Conservation (phyloP, 139 green algal species). For the Penium margaritaceum region DNA sequence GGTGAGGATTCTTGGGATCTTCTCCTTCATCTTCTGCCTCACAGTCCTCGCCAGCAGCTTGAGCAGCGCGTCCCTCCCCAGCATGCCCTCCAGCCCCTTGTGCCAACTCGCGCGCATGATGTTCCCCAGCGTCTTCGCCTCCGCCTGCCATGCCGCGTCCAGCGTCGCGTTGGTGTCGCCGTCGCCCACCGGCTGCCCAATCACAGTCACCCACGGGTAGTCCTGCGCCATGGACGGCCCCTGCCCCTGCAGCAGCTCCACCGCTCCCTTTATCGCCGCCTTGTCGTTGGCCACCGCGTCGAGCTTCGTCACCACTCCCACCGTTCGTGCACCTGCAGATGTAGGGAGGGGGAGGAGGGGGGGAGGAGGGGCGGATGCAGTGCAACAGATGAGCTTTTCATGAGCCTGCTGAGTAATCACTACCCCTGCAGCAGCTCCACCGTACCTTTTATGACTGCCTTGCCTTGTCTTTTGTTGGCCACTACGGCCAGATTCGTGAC, state of each 20-base stretch:
- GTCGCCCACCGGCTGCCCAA: constrained; percentile 23
- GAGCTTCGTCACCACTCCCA: constrained; percentile 30
- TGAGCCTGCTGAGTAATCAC: constrained; percentile 7
- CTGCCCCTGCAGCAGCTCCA: constrained; percentile 17
- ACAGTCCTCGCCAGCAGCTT: constrained; percentile 7
- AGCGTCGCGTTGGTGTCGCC: not conserved
- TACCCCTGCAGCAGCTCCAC: constrained; percentile 8
- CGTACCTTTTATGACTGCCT: not conserved
- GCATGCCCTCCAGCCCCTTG: not conserved
- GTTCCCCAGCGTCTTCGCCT: not conserved
- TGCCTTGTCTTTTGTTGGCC: too few species aligned
- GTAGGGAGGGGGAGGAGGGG: too few species aligned
- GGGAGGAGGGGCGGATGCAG: not conserved
- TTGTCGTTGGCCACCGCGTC: constrained; percentile 15
- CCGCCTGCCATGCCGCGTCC: constrained; percentile 10
- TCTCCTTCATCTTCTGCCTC: constrained; percentile 24
- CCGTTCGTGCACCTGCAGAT: constrained; percentile 14
- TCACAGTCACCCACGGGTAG: constrained; percentile 38
- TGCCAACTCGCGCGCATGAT: constrained; percentile 12
- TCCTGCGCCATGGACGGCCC: constrained; percentile 10
- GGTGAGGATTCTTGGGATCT: constrained; percentile 17
- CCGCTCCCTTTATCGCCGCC: not conserved
- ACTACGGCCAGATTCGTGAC: too few species aligned
- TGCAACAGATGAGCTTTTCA: constrained; percentile 13
- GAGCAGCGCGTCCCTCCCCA: constrained; percentile 20